A percentile compares a stretch with the other conserved stretches of the same genome.
phyloP scores from a whole-genome alignment of 148 eudicot species.

The Rhododendron ovatum region DNA sequence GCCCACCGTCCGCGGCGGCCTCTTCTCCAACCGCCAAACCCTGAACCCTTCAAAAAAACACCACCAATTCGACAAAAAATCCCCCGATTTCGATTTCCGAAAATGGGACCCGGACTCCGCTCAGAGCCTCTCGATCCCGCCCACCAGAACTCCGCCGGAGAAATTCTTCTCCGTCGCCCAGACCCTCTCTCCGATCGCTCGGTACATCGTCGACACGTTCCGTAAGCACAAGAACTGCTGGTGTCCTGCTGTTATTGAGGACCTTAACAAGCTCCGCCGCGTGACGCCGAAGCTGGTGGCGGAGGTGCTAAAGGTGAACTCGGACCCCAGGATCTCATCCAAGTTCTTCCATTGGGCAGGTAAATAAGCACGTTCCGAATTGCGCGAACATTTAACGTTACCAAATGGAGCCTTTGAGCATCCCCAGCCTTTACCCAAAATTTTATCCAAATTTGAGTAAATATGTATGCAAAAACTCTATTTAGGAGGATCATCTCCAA shows the following conservation, averaged over 20 bases:
- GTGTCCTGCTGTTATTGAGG: slow-evolving; percentile 60
- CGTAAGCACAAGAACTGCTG: slow-evolving; percentile 49
- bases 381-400: not conserved
- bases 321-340: slow-evolving; percentile 56
- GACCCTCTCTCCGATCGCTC: slow-evolving; percentile 70
- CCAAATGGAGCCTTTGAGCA: not conserved
- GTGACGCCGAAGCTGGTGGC: slow-evolving; percentile 73
- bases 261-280: slow-evolving; percentile 69
- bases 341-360: slow-evolving; percentile 85
- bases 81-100: slow-evolving; percentile 42
- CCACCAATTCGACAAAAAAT: slow-evolving; percentile 14
- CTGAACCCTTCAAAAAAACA: slow-evolving; percentile 33
- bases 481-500: too few relatives aligned
- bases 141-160: slow-evolving; percentile 35
- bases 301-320: slow-evolving; percentile 67
- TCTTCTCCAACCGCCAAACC: slow-evolving; percentile 77
- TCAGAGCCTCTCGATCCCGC: slow-evolving; percentile 2
- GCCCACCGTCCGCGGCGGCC: slow-evolving; percentile 80
- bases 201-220: slow-evolving; percentile 77
- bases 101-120: slow-evolving; percentile 69
- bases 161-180: slow-evolving; percentile 53
- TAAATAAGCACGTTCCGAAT: not conserved
- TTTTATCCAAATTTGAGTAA: not conserved
- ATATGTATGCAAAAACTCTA: not conserved
- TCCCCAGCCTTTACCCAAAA: not conserved